Base-by-base conservation (phyloP, 2,329 filamentous ascomycete genomes). In the Fusarium agapanthi region DNA sequence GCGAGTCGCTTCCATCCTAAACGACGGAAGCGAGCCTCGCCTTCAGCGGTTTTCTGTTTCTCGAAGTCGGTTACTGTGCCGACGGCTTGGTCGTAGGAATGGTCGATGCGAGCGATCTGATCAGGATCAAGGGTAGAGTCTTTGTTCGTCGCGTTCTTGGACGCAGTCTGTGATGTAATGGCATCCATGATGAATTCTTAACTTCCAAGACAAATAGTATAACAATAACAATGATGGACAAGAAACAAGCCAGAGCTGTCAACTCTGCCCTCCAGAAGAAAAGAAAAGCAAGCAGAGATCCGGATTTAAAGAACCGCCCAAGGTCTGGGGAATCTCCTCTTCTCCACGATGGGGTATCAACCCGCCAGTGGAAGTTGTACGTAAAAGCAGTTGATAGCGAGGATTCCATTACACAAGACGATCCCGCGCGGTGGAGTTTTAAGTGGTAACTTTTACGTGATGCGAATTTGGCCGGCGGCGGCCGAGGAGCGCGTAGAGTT, bases 1-100 rank as follows among this genome's bases (percentile, higher is more conserved):
- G 74, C 73, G 16, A 76, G 65, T 16, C 75, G 71, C 57, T 76
- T 76, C 75, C 75, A 76, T 47, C 75, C 75, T 1, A 76, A 22
- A 3, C 75, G 75, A 44, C 66, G 65, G 34, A 75, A 76, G 41
- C 56, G 75, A 14, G 73, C 73, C 26, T 71, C 72, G 2, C 75
- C 75, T 40, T 67, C 58, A 18, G 67, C 55, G 11, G 68, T 73
- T 50, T 77, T 77, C 40, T 70, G 66, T 56, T 76, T 73, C 50
- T 77, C 75, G 10, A 71, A 74, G n/a, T 77, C 73, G 28, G 75
- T 73, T 7, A 75, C 65, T 20, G 74, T 72, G 37, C 75, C 75
- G 22, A 61, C 9, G 40, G 73, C 73, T 50, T 73, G 69, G 37
- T 74, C 73, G 13, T 69, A 68, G 22, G 72, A 45, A 20, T 75